Conservation (phyloP, 176 grass and related monocot genomes). For the Aegilops speltoides region DNA sequence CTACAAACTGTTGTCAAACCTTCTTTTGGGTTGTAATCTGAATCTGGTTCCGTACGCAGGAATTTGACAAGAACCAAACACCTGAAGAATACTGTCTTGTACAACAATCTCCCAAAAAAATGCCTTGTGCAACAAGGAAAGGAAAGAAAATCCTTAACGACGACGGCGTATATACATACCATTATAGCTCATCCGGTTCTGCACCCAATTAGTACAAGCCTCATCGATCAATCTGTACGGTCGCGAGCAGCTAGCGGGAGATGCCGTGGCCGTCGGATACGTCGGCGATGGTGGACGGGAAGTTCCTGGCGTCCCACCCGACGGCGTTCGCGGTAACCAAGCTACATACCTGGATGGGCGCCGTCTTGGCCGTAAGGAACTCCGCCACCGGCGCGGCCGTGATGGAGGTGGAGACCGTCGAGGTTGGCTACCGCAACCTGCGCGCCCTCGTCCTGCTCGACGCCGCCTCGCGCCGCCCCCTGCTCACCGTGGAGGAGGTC, state of each 20-base stretch:
- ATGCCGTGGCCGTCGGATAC: neutral
- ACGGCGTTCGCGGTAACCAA: neutral
- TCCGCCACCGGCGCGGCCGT: conserved; percentile 8
- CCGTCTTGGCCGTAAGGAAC: conserved; percentile 28
- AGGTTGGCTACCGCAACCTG: conserved; percentile 23
- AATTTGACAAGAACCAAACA: no score
- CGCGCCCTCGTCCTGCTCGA: conserved; percentile 35
- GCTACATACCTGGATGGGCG: neutral
- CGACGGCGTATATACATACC: no score
- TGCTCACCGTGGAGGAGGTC: conserved; percentile 41
- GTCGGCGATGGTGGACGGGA: neutral
- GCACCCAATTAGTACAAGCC: no score
- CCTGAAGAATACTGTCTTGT: no score
- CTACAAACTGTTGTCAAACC: no score
- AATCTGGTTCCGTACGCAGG: no score
- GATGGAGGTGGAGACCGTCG: conserved; percentile 41
- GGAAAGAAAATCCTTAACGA: no score
- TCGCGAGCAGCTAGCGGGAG: neutral
- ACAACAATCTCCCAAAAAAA: no score
- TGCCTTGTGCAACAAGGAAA: no score
- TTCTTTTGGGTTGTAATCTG: no score
- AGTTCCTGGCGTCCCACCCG: neutral
- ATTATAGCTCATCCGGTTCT: no score
- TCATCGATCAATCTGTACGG: no score
- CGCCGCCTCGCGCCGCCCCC: conserved; percentile 2